phyloP scores from a whole-genome alignment of 1,139 yeast genomes.

The Martiniozyma asiatica region DNA sequence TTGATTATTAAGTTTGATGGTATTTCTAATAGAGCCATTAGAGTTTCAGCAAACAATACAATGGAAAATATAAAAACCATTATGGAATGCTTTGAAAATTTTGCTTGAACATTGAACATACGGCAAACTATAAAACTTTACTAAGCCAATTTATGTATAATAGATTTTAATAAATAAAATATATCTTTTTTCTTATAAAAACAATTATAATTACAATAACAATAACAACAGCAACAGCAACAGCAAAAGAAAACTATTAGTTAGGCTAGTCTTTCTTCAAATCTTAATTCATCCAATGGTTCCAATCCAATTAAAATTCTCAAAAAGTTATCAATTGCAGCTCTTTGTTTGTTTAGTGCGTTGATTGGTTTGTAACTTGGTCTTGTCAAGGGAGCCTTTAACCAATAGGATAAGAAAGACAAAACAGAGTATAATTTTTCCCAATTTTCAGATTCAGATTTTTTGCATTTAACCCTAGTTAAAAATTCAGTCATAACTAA shows the following conservation, averaged over 20 bases:
- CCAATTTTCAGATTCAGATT: conserved; percentile 31
- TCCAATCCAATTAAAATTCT: conserved; percentile 87
- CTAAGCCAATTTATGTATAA: conserved; percentile 2
- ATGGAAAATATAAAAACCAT: conserved; percentile 55
- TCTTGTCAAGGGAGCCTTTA: conserved; percentile 89
- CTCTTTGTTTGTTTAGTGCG: conserved; percentile 90
- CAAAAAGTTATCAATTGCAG: conserved; percentile 82
- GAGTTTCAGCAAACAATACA: conserved; percentile 61
- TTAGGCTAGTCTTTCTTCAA: conserved; percentile 72
- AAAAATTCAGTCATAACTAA: conserved; percentile 84
- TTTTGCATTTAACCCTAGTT: conserved; percentile 72
- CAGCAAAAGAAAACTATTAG: too few relatives aligned
- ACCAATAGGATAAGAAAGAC: conserved; percentile 87
- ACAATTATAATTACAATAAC: too few relatives aligned
- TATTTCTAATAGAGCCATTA: conserved; percentile 46
- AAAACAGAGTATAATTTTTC: conserved; percentile 74
- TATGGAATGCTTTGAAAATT: conserved; percentile 56
- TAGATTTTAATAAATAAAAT: too few relatives aligned
- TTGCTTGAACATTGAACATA: too few relatives aligned
- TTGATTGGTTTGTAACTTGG: conserved; percentile 86
- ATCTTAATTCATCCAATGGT: conserved; percentile 80
- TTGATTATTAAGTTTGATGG: conserved; percentile 41
- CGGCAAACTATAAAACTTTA: not conserved
- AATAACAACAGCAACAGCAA: too few relatives aligned
- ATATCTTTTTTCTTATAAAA: too few relatives aligned